These are phyloP conservation scores for Fomitopsis betulina DNA, from an alignment of 1,284 basidiomycete genomes.

Conservation along the genomic window DNA sequence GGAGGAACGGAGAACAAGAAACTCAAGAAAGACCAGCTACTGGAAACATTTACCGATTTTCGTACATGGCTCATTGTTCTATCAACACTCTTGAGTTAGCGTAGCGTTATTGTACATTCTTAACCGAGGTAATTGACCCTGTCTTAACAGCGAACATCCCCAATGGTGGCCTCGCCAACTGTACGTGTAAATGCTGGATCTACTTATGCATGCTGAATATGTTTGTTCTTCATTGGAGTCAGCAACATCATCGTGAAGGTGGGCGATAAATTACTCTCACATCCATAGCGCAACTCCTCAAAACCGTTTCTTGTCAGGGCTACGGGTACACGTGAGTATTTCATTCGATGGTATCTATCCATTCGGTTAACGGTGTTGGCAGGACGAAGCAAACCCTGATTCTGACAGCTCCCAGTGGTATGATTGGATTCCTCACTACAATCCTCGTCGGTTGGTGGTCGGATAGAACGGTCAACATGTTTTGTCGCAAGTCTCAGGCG, in stretches of 20 bases:
- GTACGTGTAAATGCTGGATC: conserved; percentile 31
- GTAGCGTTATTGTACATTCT: not conserved
- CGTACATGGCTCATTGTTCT: conserved; percentile 63
- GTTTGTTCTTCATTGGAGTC: conserved; percentile 31
- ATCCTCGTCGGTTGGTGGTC: conserved; percentile 60
- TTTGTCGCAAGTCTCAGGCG: not conserved
- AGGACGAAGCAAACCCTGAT: conserved; percentile 63
- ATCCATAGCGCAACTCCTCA: not conserved
- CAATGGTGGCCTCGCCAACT: conserved; percentile 62
- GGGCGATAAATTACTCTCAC: not conserved
- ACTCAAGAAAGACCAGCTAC: conserved; percentile 56
- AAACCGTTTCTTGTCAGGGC: conserved; percentile 16
- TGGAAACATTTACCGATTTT: conserved; percentile 54
- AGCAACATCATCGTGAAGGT: conserved; percentile 55
- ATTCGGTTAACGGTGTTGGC: not conserved
- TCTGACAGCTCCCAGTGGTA: conserved; percentile 55
- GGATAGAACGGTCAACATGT: conserved; percentile 47
- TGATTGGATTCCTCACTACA: conserved; percentile 42
- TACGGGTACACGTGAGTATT: conserved; percentile 59
- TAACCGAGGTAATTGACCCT: not conserved
- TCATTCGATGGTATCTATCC: not conserved
- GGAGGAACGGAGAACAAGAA: conserved; percentile 62
- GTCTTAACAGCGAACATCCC: conserved; percentile 52
- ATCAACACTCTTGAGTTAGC: conserved; percentile 51
- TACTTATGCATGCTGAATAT: not conserved